Percentiles rank a stretch among this genome's conserved stretches.
Conservation (phyloP, 2,329 filamentous ascomycete species). For the Chaetothyriales sp. region DNA sequence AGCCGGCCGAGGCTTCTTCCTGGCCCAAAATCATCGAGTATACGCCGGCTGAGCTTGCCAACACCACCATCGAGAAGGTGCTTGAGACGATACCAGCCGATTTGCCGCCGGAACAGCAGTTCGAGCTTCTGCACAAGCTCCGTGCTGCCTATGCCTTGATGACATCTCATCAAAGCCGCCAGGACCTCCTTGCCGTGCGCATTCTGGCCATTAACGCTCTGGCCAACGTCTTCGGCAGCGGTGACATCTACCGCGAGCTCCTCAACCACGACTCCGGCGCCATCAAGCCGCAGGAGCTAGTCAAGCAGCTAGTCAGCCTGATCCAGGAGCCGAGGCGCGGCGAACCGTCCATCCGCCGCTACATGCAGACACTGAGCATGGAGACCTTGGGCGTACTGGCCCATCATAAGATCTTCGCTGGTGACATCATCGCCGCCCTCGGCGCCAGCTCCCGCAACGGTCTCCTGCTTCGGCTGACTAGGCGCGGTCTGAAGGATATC, state of each 20-base stretch:
- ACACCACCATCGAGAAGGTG: constrained; percentile 22
- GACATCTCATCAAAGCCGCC: constrained; percentile 49
- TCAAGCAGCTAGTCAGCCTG: constrained; percentile 82
- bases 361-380: constrained; percentile 69
- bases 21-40: constrained; percentile 6
- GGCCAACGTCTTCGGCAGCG: constrained; percentile 73
- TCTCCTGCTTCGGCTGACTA: constrained; percentile 78
- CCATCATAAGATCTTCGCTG: constrained; percentile 57
- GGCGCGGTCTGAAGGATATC: constrained; percentile 78
- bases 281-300: constrained; percentile 72
- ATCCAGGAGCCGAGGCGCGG: constrained; percentile 67
- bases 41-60: constrained; percentile 7
- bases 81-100: constrained; percentile 37
- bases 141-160: constrained; percentile 69
- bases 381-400: constrained; percentile 72
- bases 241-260: constrained; percentile 70
- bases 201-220: constrained; percentile 80
- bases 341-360: constrained; percentile 51
- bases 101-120: constrained; percentile 57
- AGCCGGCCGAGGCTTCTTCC: background rate
- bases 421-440: constrained; percentile 77
- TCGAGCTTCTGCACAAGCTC: constrained; percentile 71
- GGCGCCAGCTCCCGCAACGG: constrained; percentile 95
- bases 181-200: constrained; percentile 63
- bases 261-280: constrained; percentile 80